These are phyloP conservation scores for Fragosphaeria purpurea DNA, from an alignment of 2,329 filamentous ascomycete genomes.

Conservation along the genomic window DNA sequence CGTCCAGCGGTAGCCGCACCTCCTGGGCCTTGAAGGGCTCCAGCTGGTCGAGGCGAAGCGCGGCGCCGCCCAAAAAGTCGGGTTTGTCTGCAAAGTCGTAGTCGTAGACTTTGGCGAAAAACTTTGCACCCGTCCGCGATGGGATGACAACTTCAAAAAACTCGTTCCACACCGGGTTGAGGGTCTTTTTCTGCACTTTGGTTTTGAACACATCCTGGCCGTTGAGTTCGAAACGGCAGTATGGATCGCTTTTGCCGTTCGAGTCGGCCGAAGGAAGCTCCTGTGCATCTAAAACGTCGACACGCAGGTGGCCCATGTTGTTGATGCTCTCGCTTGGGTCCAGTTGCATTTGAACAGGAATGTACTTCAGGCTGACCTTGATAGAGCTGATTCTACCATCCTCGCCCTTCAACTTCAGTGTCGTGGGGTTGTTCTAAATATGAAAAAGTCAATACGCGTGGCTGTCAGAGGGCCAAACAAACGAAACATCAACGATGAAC, in stretches of 20 bases:
- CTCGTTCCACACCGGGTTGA: slow-evolving; percentile 93
- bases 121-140: slow-evolving; percentile 75
- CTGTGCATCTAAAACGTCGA: slow-evolving; percentile 80
- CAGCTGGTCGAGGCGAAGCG: slow-evolving; percentile 66
- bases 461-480: no score
- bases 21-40: slow-evolving; percentile 80
- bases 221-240: slow-evolving; percentile 88
- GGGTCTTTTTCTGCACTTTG: slow-evolving; percentile 91
- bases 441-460: neutral
- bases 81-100: slow-evolving; percentile 96
- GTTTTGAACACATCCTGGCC: slow-evolving; percentile 90
- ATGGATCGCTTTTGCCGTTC: slow-evolving; percentile 95
- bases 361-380: slow-evolving; percentile 87
- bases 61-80: slow-evolving; percentile 71
- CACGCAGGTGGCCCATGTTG: slow-evolving; percentile 90
- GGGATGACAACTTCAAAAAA: slow-evolving; percentile 78
- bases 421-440: slow-evolving; percentile 73
- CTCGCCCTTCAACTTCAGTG: slow-evolving; percentile 67
- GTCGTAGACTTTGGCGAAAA: slow-evolving; percentile 77
- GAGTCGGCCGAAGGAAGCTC: slow-evolving; percentile 89
- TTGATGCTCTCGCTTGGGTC: slow-evolving; percentile 96
- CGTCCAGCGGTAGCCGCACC: slow-evolving; percentile 65
- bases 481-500: slow-evolving; percentile 19
- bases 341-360: slow-evolving; percentile 87
- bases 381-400: slow-evolving; percentile 69